phyloP scores from a whole-genome alignment of 2,329 filamentous ascomycete species.

The Westerdykella ornata region DNA sequence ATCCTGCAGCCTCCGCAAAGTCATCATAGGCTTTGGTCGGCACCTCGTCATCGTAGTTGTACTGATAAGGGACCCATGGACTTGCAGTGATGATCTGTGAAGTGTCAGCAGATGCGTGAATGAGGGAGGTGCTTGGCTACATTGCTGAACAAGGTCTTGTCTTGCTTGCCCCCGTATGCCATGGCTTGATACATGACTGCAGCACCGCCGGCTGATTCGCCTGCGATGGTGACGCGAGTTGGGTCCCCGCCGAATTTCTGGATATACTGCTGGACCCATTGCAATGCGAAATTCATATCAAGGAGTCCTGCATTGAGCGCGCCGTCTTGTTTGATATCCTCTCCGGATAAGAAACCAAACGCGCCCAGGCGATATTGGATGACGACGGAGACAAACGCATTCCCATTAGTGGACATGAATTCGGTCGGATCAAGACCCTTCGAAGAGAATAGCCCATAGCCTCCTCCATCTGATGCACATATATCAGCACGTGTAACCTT shows the following conservation, averaged over 20 bases:
- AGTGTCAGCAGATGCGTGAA: conserved; percentile 13
- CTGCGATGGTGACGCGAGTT: conserved; percentile 54
- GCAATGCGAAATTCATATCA: conserved; percentile 55
- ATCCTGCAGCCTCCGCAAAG: conserved; percentile 26
- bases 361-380: conserved; percentile 60
- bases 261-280: conserved; percentile 59
- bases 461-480: conserved; percentile 34
- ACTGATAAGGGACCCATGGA: conserved; percentile 29
- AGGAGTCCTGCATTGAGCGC: conserved; percentile 58
- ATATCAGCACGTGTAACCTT: conserved; percentile 16
- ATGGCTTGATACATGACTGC: conserved; percentile 45
- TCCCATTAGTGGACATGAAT: conserved; percentile 39
- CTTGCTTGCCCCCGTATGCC: conserved; percentile 36
- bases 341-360: conserved; percentile 56
- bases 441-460: conserved; percentile 32
- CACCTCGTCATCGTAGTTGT: conserved; percentile 29
- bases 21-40: conserved; percentile 25
- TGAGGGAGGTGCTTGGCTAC: conserved; percentile 6
- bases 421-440: conserved; percentile 26
- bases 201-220: conserved; percentile 55
- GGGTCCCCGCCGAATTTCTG: conserved; percentile 48
- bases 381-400: conserved; percentile 50
- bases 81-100: conserved; percentile 26
- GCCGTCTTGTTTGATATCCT: conserved; percentile 50
- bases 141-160: conserved; percentile 27